Percentiles rank a stretch among this genome's conserved stretches.
These are phyloP conservation scores for Penicillium simplicissimum DNA, from an alignment of 495 filamentous ascomycete genomes.

Conservation along the genomic window DNA sequence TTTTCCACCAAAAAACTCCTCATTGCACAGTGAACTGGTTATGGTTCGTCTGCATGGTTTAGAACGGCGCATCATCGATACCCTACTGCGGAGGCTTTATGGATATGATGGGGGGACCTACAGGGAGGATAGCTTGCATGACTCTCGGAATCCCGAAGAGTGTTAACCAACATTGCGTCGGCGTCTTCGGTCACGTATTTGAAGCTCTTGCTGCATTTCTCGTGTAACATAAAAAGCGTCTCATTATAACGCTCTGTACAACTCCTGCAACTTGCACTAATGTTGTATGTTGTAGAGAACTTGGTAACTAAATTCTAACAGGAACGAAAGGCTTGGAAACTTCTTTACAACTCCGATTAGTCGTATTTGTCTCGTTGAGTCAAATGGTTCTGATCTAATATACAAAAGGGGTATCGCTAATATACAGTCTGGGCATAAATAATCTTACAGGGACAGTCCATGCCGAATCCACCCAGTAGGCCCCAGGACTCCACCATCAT, in stretches of 20 bases:
- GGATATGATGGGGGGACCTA: conserved; percentile 25
- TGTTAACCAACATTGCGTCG: conserved; percentile 21
- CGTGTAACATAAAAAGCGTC: not conserved
- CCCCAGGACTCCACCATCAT: conserved; percentile 54
- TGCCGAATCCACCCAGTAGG: conserved; percentile 39
- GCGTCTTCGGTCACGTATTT: conserved; percentile 26
- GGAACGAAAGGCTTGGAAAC: not conserved
- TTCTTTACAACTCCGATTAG: not conserved
- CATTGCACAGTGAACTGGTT: conserved; percentile 26
- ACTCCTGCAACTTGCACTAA: too few relatives aligned
- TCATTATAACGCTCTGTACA: not conserved
- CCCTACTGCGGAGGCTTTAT: conserved; percentile 30
- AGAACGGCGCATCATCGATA: conserved; percentile 37
- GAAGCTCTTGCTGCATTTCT: conserved; percentile 3
- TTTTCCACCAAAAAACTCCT: conserved; percentile 13
- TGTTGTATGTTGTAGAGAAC: not conserved
- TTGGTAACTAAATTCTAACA: not conserved
- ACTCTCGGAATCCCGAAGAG: not conserved
- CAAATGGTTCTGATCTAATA: conserved; percentile 9
- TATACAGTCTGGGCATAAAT: conserved; percentile 21
- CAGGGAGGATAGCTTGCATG: conserved; percentile 14
- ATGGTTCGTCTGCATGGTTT: conserved; percentile 29
- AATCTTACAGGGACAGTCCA: conserved; percentile 5
- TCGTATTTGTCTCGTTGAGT: not conserved
- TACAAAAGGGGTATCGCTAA: conserved; percentile 23